Conservation (phyloP, 768 basidiomycete species). For the Mycena olivaceomarginata region DNA sequence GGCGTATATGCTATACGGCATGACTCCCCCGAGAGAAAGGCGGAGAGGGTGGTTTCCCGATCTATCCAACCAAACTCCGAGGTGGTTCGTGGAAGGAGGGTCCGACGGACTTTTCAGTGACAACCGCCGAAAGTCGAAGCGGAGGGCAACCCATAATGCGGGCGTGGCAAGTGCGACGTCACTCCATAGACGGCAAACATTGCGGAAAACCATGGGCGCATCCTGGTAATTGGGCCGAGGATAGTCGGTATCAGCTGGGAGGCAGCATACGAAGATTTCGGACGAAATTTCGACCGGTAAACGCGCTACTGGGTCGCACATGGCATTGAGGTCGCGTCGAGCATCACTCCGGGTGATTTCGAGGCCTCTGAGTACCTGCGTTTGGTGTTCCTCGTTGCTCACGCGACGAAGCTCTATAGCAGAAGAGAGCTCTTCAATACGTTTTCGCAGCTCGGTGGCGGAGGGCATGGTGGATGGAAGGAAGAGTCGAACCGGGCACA, state of each 20-base stretch:
- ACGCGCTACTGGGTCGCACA: not conserved
- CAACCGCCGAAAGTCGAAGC: not conserved
- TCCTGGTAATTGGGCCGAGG: not conserved
- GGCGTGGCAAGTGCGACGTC: too few species aligned
- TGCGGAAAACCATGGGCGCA: too few species aligned
- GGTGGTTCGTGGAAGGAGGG: not conserved
- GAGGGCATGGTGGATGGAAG: not conserved
- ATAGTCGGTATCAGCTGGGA: not conserved
- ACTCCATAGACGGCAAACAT: too few species aligned
- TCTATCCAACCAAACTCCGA: not conserved
- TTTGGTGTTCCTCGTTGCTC: not conserved
- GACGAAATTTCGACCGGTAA: slow-evolving; percentile 17
- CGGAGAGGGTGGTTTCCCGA: not conserved
- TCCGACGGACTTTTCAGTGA: too few species aligned
- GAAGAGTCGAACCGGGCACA: too few species aligned
- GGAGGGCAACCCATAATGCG: not conserved
- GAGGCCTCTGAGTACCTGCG: not conserved
- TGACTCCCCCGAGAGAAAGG: not conserved
- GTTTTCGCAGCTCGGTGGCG: not conserved
- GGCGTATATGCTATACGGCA: too few species aligned
- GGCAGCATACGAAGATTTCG: slow-evolving; percentile 11
- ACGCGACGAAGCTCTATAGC: not conserved
- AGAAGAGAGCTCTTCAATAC: not conserved
- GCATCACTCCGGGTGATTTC: not conserved
- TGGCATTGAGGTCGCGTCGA: not conserved